A percentile compares a stretch with the other conserved stretches of the same genome.
Conservation (phyloP, 441 rosid species). For the Corymbia citriodora region DNA sequence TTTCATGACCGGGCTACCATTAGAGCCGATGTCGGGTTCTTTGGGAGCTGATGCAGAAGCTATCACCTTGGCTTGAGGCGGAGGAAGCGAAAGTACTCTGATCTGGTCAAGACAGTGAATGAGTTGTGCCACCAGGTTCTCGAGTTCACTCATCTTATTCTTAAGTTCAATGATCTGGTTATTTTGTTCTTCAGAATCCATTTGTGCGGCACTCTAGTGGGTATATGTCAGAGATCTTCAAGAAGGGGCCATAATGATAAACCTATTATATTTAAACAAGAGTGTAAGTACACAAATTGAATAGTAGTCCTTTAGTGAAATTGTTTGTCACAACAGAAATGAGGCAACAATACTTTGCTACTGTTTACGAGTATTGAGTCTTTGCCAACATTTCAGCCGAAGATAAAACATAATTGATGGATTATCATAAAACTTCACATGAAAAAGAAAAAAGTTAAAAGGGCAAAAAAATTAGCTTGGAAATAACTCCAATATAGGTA, state of each 20-base stretch:
- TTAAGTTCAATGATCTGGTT: neutral
- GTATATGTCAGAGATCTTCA: neutral
- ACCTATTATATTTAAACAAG: neutral
- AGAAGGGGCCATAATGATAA: neutral
- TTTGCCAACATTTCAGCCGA: neutral
- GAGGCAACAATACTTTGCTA: neutral
- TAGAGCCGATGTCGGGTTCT: neutral
- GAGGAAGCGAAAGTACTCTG: neutral
- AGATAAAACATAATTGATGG: neutral
- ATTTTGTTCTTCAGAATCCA: neutral
- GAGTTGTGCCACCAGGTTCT: neutral
- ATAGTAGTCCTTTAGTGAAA: neutral
- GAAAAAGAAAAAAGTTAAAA: neutral
- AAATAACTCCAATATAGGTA: neutral
- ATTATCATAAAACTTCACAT: neutral
- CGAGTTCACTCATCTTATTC: neutral
- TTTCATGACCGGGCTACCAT: neutral
- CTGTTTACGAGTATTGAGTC: neutral
- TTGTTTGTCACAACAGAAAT: neutral
- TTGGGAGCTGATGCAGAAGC: neutral
- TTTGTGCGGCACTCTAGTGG: neutral
- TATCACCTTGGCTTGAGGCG: neutral
- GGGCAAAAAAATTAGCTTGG: neutral
- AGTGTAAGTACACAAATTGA: neutral
- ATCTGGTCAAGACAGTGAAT: neutral